Conservation (phyloP, 2,329 filamentous ascomycete species). For the Penicillium vulpinum region DNA sequence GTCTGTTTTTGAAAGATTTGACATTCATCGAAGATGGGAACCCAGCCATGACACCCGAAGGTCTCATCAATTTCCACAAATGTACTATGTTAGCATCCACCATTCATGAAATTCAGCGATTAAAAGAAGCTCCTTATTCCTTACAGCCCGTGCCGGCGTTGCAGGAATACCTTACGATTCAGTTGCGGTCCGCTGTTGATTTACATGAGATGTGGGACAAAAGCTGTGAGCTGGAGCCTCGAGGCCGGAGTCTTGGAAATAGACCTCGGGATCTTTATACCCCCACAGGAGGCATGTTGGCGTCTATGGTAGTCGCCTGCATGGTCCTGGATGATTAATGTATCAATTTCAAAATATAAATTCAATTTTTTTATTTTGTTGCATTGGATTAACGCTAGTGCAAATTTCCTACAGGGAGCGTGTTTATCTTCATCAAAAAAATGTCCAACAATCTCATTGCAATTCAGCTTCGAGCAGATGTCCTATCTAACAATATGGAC, state of each 20-base stretch:
- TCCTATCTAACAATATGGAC: neutral
- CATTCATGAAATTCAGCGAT: slow-evolving; percentile 70
- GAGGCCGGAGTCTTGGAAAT: slow-evolving; percentile 74
- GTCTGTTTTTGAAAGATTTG: slow-evolving; percentile 89
- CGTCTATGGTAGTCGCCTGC: slow-evolving; percentile 16
- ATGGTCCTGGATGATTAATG: slow-evolving; percentile 16
- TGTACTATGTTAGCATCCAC: slow-evolving; percentile 21
- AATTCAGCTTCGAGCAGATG: neutral
- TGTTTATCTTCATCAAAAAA: too few species aligned
- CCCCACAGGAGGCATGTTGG: slow-evolving; percentile 14
- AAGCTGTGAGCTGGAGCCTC: slow-evolving; percentile 83
- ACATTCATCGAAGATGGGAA: slow-evolving; percentile 98
- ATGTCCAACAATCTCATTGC: too few species aligned
- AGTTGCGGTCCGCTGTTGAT: slow-evolving; percentile 87
- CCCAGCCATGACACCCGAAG: slow-evolving; percentile 85
- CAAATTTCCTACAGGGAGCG: too few species aligned
- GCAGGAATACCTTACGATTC: slow-evolving; percentile 74
- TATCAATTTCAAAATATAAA: neutral
- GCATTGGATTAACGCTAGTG: neutral
- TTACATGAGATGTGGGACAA: slow-evolving; percentile 98
- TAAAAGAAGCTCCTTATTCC: slow-evolving; percentile 87
- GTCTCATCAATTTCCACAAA: slow-evolving; percentile 62
- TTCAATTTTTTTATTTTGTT: neutral
- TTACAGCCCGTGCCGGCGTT: slow-evolving; percentile 82
- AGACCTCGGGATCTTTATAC: slow-evolving; percentile 12